Evolutionary conservation across 495 filamentous ascomycete genomes (phyloP), one percentile per base, ranked within the genome.

Genomic region (Penicillium soppii): DNA sequence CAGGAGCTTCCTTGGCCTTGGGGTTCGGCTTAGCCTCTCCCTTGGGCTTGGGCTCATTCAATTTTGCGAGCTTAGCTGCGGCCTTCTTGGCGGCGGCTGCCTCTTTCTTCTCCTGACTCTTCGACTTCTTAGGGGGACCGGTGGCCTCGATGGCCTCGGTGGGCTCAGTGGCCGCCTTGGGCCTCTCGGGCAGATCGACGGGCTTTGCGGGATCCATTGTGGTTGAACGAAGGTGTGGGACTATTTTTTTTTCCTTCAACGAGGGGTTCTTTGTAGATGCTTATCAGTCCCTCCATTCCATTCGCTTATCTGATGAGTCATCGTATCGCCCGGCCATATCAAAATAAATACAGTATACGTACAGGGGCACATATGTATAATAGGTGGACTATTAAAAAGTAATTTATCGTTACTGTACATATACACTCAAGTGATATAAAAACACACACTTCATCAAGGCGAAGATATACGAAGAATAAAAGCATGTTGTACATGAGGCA

Each of bases 61-160:
- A 12, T 8, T 16, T 39, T 19, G 36, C 52, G 9, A 68, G 65
- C 40, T 66, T 59, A 25, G 65, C 65, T n/a, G 77, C 79, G 59
- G 84, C 84, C 67, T 82, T 83, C 40, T 77, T 77, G 43, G 81
- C 77, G 61, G 87, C 86, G 52, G 80, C 74, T 48, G 74, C 30
- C 30, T 81, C 68, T 69, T 85, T 85, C 73, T 84, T 81, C 23
- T 81, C 72, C 71, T 87, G 86, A 75, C 87, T 87, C 66, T 60
- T 54, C 35, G 58, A 49, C 41, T 52, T 40, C 41, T 59, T 57
- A 19, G 53, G 36, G 7, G 52, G 58, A 35, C 37, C 47, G 17
- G 51, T 16, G 16, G 53, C 27, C 10, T 52, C 58, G n/a, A 33
- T 27, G 35, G 55, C 54, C 55, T 59, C 62, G 51, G 62, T 65